A percentile compares a stretch with the other conserved stretches of the same genome.
These are phyloP conservation scores for Mortierella sp. DNA, from an alignment of 371 early-diverging fungal genomes.

Conservation along the genomic window DNA sequence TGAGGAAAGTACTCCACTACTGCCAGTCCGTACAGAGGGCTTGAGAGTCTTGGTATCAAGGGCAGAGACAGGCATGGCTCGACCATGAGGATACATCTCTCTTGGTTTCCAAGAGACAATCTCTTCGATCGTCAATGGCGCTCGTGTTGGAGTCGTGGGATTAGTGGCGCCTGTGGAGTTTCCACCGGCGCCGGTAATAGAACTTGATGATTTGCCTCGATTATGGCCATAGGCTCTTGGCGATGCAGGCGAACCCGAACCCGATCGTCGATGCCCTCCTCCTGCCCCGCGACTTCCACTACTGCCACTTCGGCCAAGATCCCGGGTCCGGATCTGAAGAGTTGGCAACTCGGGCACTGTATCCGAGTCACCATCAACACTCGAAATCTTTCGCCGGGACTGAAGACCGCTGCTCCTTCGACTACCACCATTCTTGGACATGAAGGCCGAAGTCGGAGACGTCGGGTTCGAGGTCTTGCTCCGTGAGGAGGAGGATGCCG, in stretches of 20 bases:
- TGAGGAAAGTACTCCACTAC: constrained; percentile 20
- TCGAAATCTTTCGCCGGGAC: constrained; percentile 31
- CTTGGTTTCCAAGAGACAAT: constrained; percentile 37
- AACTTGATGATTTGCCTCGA: not conserved
- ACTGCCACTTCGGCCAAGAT: constrained; percentile 16
- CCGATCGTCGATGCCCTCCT: not conserved
- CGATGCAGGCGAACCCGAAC: not conserved
- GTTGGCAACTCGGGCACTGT: constrained; percentile 40
- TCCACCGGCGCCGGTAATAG: constrained; percentile 2
- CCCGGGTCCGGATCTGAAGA: constrained; percentile 40
- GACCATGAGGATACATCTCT: constrained; percentile 3
- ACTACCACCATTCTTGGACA: too few species aligned
- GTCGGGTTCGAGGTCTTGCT: too few species aligned
- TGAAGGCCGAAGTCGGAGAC: too few species aligned
- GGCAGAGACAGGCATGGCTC: constrained; percentile 11
- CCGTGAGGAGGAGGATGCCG: too few species aligned
- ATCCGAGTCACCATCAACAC: constrained; percentile 45
- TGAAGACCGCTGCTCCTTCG: not conserved
- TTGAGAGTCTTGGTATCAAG: constrained; percentile 17
- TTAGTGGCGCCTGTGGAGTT: not conserved
- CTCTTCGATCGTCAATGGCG: constrained; percentile 28
- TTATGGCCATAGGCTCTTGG: constrained; percentile 6
- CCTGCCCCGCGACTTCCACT: constrained; percentile 8
- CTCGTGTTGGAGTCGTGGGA: not conserved
- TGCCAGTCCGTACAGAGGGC: not conserved